Evolutionary conservation across 306 rosid species (phyloP), one percentile per base, ranked within the genome.

Genomic region (Dryas alaskensis): DNA sequence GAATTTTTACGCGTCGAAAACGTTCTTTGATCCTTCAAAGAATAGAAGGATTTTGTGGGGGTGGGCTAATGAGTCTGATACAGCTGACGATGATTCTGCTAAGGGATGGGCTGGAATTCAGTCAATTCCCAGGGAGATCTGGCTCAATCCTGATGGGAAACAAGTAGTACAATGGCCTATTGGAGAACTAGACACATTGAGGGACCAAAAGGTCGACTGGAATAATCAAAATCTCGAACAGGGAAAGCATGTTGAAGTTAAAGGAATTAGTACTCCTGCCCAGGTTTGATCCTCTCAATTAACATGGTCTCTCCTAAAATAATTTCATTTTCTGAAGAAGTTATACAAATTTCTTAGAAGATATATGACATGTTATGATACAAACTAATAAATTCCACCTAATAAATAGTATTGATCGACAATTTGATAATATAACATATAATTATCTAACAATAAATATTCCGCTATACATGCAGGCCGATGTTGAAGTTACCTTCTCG

Each of bases 1-100:
- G 0, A 91, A 91, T 67, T 94, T 89, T 66, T 94, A 94, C 69
- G 98, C 98, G 55, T 91, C 96, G 0, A 94, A 94, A 67, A 72
- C 92, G 17, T 93, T 94, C 70, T 91, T 77, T 57, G 97, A 94
- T 51, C 82, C 91, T 2, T 76, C 54, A 19, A 87, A 78, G 81
- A 84, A 72, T 16, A 25, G 97, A 60, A 89, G 73, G 27, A 67
- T 76, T 14, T 58, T 67, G 68, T 76, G 79, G 67, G 73, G 79
- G 7, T 76, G 79, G 74, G 40, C 73, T 31, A 76, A 76, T 58
- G 79, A 76, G 44, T 76, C 67, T 57, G 73, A 67, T 55, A 9
- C 73, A 4, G 25, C 40, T 10, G 47, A 67, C 0, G 73, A 66
- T 9, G 79, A 76, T 47, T 19, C 63, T 0, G 27, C 12, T 0